Percentiles rank a stretch among this genome's conserved stretches.
Conservation (phyloP, 2,329 filamentous ascomycete species). For the Trichophyton verrucosum region DNA sequence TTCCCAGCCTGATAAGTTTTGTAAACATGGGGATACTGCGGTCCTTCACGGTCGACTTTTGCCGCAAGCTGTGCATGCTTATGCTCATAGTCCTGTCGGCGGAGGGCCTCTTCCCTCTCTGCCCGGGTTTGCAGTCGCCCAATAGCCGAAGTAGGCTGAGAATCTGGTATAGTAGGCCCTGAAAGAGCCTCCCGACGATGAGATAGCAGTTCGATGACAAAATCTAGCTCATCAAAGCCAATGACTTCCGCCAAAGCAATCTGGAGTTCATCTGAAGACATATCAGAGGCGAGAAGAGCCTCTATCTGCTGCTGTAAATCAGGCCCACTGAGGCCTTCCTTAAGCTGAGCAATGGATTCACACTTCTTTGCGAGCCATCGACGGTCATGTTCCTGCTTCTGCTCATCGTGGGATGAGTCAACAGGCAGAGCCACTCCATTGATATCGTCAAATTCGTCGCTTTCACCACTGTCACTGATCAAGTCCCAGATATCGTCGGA, state of each 20-base stretch:
- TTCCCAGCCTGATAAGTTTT: slow-evolving; percentile 74
- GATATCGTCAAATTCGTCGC: slow-evolving; percentile 49
- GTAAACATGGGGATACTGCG: slow-evolving; percentile 89
- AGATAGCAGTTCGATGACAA: slow-evolving; percentile 79
- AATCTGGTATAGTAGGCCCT: slow-evolving; percentile 17
- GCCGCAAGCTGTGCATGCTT: slow-evolving; percentile 63
- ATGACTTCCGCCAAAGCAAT: slow-evolving; percentile 79
- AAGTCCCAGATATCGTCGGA: slow-evolving; percentile 88
- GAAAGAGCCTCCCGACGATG: slow-evolving; percentile 56
- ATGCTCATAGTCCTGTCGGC: slow-evolving; percentile 65
- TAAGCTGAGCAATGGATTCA: slow-evolving; percentile 48
- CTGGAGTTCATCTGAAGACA: slow-evolving; percentile 75
- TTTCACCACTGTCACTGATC: slow-evolving; percentile 61
- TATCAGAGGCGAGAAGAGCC: slow-evolving; percentile 58
- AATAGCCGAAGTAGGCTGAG: slow-evolving; percentile 25
- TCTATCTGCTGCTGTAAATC: slow-evolving; percentile 68
- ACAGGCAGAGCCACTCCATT: slow-evolving; percentile 26
- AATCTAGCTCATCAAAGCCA: slow-evolving; percentile 84
- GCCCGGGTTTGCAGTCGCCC: slow-evolving; percentile 57
- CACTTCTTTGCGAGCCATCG: slow-evolving; percentile 65
- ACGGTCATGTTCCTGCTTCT: slow-evolving; percentile 38
- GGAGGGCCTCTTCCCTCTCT: slow-evolving; percentile 67
- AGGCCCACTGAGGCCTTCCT: slow-evolving; percentile 53
- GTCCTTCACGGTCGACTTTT: slow-evolving; percentile 55
- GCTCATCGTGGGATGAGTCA: not conserved